Evolutionary conservation across 2,329 filamentous ascomycete species (phyloP).

Genomic region (Trichoderma citrinoviride): DNA sequence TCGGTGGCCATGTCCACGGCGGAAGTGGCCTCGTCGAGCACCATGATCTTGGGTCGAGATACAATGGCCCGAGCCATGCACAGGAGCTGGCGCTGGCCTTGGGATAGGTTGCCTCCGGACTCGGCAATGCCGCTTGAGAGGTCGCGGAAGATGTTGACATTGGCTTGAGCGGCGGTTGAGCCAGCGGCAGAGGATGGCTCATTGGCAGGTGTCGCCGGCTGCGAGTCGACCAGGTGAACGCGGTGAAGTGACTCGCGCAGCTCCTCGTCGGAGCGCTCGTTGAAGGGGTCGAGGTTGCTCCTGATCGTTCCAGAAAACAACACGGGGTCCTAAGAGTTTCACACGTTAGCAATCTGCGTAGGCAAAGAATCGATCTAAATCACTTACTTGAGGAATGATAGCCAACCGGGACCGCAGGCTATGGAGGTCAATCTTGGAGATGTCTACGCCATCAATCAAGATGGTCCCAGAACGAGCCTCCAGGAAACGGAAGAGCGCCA

Average conservation of each 20-base stretch:
- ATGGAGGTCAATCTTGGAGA: slow-evolving; percentile 67
- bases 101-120: slow-evolving; percentile 70
- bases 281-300: slow-evolving; percentile 74
- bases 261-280: slow-evolving; percentile 65
- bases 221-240: slow-evolving; percentile 61
- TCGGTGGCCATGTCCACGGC: slow-evolving; percentile 79
- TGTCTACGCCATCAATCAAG: slow-evolving; percentile 70
- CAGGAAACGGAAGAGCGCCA: slow-evolving; percentile 75
- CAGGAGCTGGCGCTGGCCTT: slow-evolving; percentile 73
- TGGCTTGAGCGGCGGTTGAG: slow-evolving; percentile 41
- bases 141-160: slow-evolving; percentile 64
- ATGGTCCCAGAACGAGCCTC: slow-evolving; percentile 66
- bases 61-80: slow-evolving; percentile 73
- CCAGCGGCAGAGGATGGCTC: slow-evolving; percentile 39
- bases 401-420: slow-evolving; percentile 70
- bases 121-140: slow-evolving; percentile 65
- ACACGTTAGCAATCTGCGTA: background rate
- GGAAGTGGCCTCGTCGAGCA: slow-evolving; percentile 76
- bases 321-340: slow-evolving; percentile 62
- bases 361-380: background rate
- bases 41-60: slow-evolving; percentile 70
- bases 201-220: slow-evolving; percentile 39
- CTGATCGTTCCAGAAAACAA: slow-evolving; percentile 77
- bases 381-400: slow-evolving; percentile 67
- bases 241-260: slow-evolving; percentile 67